Percentiles rank a stretch among this genome's conserved stretches.
Conservation (phyloP, 1,284 basidiomycete species). For the Chalciporus sp. region DNA sequence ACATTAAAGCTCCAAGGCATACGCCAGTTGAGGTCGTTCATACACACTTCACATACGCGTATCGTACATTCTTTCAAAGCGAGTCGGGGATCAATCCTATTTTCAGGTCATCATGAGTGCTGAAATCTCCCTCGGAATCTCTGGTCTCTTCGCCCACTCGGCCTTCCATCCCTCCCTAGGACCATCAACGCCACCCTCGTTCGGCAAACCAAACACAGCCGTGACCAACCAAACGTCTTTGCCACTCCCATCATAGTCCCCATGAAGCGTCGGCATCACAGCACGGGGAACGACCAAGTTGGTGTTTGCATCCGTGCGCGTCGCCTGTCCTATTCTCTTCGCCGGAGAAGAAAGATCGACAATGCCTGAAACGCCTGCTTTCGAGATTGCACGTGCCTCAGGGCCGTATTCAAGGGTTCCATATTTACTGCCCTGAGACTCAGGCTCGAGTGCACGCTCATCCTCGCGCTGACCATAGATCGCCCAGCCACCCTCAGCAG, state of each 20-base stretch:
- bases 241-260: conserved; percentile 44
- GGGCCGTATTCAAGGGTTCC: conserved; percentile 43
- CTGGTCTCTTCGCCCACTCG: conserved; percentile 57
- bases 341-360: conserved; percentile 46
- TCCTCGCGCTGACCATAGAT: conserved; percentile 70
- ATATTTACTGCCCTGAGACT: conserved; percentile 38
- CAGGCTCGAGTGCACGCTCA: conserved; percentile 58
- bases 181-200: conserved; percentile 40
- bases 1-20: too few relatives aligned
- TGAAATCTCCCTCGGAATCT: conserved; percentile 46
- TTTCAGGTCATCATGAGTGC: conserved; percentile 14
- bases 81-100: background rate
- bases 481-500: conserved; percentile 73
- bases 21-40: too few relatives aligned
- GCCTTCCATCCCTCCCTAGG: conserved; percentile 49
- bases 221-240: conserved; percentile 58
- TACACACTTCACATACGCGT: too few relatives aligned
- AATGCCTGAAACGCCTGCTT: conserved; percentile 66
- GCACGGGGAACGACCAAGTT: conserved; percentile 72
- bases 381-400: conserved; percentile 56
- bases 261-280: conserved; percentile 65
- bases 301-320: conserved; percentile 73
- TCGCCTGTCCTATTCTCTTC: conserved; percentile 46
- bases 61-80: too few relatives aligned
- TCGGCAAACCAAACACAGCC: conserved; percentile 67